Base-by-base conservation (phyloP, 1,284 basidiomycete species). In the Cryptococcus sp. region DNA sequence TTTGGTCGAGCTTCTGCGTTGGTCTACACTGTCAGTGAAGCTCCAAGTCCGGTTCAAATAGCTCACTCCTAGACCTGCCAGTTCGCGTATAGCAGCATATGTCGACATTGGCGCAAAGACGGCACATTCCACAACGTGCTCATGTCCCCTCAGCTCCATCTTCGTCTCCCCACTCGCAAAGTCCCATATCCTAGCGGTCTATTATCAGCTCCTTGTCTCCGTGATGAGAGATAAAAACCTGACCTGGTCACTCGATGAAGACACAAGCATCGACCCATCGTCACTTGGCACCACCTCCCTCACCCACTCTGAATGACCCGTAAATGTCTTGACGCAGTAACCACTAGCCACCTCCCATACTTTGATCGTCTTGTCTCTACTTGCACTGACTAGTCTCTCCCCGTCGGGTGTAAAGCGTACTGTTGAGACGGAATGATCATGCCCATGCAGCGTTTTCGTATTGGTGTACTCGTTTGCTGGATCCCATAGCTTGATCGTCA, bases 401-500 rank as follows among this genome's bases (percentile, higher is more conserved):
- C 90, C 90, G 19, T 85, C 84, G 0, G 87, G 87, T 63, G 92
- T 76, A 65, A 93, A 94, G 12, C 83, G 79, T 2, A 86, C 88
- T 18, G 82, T 82, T 9, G 88, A 91, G 34, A 94, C 85, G 18
- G 86, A 84, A 69, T 94, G 91, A 68, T 94, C 90, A 65, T 94
- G 90, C 1, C 89, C 91, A 51, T 86, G 83, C 45, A 94, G 76
- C 5, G 90, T 92, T 69, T 87, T 87, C 45, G 79, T 79, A 65
- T 90, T 91, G 72, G 86, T 88, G 79, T 88, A 92, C 56, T 90
- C 86, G 66, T 90, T 87, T 58, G 83, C 80, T 16, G 84, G 82
- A 71, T 93, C 87, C 91, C 91, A 94, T 41, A 94, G 77, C 75
- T 92, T 91, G 74, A 94, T 84, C 49, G 87, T 86, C 33, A 93